Evolutionary conservation across 1,284 basidiomycete species (phyloP).

Genomic region (Golubevia pallescens): DNA sequence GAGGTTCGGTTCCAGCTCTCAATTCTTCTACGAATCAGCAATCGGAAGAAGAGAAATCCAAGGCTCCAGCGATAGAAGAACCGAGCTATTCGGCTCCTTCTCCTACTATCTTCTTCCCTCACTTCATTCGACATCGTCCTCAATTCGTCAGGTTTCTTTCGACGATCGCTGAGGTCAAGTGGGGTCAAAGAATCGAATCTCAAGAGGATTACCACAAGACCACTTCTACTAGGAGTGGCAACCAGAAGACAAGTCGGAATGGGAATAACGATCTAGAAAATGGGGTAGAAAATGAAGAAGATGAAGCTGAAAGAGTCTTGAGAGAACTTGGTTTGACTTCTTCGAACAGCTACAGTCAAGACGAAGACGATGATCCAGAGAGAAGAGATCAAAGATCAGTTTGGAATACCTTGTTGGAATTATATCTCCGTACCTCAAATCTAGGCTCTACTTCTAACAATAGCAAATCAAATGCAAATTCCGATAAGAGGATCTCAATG

Average conservation of each 20-base stretch:
- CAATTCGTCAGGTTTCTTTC: conserved; percentile 52
- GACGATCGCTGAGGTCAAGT: conserved; percentile 43
- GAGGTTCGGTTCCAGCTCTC: too few relatives aligned
- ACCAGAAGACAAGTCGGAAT: too few relatives aligned
- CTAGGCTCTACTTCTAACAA: background rate
- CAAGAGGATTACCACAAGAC: background rate
- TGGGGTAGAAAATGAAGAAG: conserved; percentile 10
- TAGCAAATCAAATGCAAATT: background rate
- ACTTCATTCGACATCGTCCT: conserved; percentile 51
- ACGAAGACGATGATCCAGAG: conserved; percentile 35
- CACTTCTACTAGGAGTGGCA: too few relatives aligned
- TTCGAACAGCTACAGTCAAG: background rate
- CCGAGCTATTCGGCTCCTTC: conserved; percentile 38
- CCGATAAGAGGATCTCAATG: background rate
- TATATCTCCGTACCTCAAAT: conserved; percentile 31
- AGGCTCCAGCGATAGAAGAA: too few relatives aligned
- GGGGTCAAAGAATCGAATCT: conserved; percentile 35
- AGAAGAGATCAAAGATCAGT: conserved; percentile 36
- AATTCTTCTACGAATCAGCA: too few relatives aligned
- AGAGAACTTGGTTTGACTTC: conserved; percentile 15
- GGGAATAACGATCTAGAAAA: background rate
- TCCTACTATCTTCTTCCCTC: conserved; percentile 46
- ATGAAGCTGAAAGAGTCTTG: conserved; percentile 22
- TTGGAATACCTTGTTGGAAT: conserved; percentile 61
- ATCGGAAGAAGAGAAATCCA: too few relatives aligned